A percentile compares a stretch with the other conserved stretches of the same genome.
Conservation (phyloP, 2,329 filamentous ascomycete species). For the Hypoxylon sp. region DNA sequence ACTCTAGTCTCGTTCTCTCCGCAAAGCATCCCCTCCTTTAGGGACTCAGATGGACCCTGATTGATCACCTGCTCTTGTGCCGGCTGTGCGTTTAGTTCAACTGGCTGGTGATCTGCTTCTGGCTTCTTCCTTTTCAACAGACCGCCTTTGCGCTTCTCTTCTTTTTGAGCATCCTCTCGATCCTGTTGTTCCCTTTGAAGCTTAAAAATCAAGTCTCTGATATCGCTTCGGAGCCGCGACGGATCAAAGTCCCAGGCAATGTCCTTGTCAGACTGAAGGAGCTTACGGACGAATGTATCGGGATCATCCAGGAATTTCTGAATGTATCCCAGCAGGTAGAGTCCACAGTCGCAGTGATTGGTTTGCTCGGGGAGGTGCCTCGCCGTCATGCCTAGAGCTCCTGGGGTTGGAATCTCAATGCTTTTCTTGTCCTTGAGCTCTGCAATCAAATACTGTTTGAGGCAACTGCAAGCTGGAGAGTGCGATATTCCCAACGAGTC, state of each 20-base stretch:
- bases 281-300: slow-evolving; percentile 74
- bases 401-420: slow-evolving; percentile 49
- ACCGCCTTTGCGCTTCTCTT: slow-evolving; percentile 52
- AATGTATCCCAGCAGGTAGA: slow-evolving; percentile 88
- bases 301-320: slow-evolving; percentile 85
- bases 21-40: neutral
- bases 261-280: slow-evolving; percentile 71
- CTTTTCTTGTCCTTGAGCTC: slow-evolving; percentile 78
- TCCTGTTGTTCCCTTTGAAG: slow-evolving; percentile 72
- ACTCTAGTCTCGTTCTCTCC: neutral
- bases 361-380: slow-evolving; percentile 82
- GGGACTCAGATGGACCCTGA: slow-evolving; percentile 3
- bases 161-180: slow-evolving; percentile 58
- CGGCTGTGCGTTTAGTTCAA: neutral
- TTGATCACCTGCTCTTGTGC: slow-evolving; percentile 13
- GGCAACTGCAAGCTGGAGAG: slow-evolving; percentile 72
- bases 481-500: slow-evolving; percentile 84
- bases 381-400: slow-evolving; percentile 73
- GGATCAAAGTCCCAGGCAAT: slow-evolving; percentile 69
- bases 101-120: slow-evolving; percentile 6
- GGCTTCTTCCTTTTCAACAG: slow-evolving; percentile 26
- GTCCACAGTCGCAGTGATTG: slow-evolving; percentile 91
- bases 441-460: slow-evolving; percentile 82
- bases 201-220: slow-evolving; percentile 76
- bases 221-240: slow-evolving; percentile 72